phyloP scores from a whole-genome alignment of 2,329 filamentous ascomycete genomes.

The Alternaria longipes region DNA sequence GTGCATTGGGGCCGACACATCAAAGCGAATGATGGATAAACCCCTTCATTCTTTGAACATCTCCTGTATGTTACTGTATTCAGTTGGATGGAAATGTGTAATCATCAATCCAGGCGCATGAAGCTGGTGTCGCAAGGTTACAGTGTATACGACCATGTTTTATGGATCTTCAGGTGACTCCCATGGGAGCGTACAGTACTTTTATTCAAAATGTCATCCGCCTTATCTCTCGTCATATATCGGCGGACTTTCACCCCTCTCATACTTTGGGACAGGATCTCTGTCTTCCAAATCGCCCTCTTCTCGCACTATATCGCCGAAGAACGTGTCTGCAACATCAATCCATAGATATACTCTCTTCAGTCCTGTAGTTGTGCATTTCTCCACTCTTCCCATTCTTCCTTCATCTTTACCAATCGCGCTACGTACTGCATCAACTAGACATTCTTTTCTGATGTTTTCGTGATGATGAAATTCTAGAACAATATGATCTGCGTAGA shows the following conservation, averaged over 20 bases:
- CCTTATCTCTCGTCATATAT: conserved; percentile 13
- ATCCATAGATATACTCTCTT: conserved; percentile 24
- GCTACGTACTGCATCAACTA: conserved; percentile 15
- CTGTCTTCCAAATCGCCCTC: conserved; percentile 8
- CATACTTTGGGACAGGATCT: conserved; percentile 23
- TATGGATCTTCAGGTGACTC: not conserved
- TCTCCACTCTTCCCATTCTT: conserved; percentile 27
- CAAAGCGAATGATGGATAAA: not conserved
- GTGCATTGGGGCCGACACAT: not conserved
- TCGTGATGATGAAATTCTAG: conserved; percentile 23
- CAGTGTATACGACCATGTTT: not conserved
- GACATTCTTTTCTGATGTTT: conserved; percentile 9
- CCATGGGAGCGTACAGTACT: not conserved
- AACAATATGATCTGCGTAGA: conserved; percentile 18
- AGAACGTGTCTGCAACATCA: conserved; percentile 21
- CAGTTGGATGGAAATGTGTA: not conserved
- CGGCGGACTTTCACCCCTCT: conserved; percentile 23
- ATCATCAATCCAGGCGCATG: not conserved
- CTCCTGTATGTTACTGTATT: too few relatives aligned
- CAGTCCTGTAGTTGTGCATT: conserved; percentile 5
- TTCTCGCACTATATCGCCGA: not conserved
- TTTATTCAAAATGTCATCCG: not conserved
- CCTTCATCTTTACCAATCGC: conserved; percentile 21
- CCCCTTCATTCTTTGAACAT: not conserved
- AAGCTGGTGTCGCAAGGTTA: not conserved